Evolutionary conservation across 2,329 filamentous ascomycete genomes (phyloP), one percentile per base, ranked within the genome.

Genomic region (Lasiodiplodia theobromae): DNA sequence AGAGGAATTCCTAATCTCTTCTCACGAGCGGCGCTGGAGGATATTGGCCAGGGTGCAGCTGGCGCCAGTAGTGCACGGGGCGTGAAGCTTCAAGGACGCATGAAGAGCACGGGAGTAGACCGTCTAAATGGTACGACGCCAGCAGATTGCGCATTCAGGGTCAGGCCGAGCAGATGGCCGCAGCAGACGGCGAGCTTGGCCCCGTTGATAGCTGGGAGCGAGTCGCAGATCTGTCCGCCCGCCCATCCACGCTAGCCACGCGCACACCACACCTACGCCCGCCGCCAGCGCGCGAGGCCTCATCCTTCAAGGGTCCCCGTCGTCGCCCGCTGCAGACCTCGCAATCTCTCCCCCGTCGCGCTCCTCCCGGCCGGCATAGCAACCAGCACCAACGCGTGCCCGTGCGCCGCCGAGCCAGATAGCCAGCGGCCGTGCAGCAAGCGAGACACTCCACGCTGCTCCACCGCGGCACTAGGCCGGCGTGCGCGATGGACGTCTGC

Each of bases 41-140:
- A 52, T 64, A 44, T 37, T 11, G 47, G 18, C 60, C 60, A 52
- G 60, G 60, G 31, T 64, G 51, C 60, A 44, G 58, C 38, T 63
- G 58, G 58, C 58, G 58, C 58, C 58, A 63, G 44, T 47, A 47
- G 60, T 64, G 60, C 60, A 64, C 60, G 60, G 60, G 40, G 60
- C 60, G 60, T 52, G 52, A 66, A 66, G 63, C 63, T 66, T 66
- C 51, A 56, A 44, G 51, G 63, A 66, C 51, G 63, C 63, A 66
- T 66, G 63, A 66, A 66, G 63, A 66, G 63, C 63, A 66, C 63
- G 63, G 63, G 63, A 66, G 52, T 23, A 66, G 63, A 66, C 63
- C 63, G 63, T 66, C 63, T 66, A 66, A 54, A 66, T 66, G 63
- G 63, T 66, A 66, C 63, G 63, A 66, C 63, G 63, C 51, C 63